Conservation (phyloP, 1,284 basidiomycete species). For the Tylopilus orsonianus region DNA sequence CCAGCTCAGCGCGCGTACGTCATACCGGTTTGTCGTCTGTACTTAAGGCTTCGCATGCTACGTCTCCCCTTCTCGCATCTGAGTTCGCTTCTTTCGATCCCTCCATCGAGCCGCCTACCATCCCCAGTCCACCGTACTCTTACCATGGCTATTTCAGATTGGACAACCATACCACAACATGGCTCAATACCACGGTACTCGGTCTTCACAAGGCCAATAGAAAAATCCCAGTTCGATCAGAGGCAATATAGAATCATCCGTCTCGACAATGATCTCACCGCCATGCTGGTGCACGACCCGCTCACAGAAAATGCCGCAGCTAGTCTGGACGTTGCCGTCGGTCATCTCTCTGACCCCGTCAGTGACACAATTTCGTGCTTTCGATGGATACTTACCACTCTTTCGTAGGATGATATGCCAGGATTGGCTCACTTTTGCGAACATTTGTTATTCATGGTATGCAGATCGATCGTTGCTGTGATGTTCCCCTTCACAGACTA, state of each 20-base stretch:
- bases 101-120: not conserved
- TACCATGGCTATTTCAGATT: constrained; percentile 25
- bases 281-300: constrained; percentile 82
- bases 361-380: constrained; percentile 34
- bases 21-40: not conserved
- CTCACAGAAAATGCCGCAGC: constrained; percentile 95
- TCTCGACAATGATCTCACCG: constrained; percentile 87
- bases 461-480: constrained; percentile 17
- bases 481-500: constrained; percentile 10
- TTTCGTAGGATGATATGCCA: constrained; percentile 73
- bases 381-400: not conserved
- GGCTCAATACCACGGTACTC: constrained; percentile 41
- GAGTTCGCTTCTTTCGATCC: not conserved
- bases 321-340: constrained; percentile 93
- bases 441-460: constrained; percentile 93
- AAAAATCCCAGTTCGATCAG: constrained; percentile 77
- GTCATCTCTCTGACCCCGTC: constrained; percentile 92
- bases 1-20: constrained; percentile 1
- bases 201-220: constrained; percentile 66
- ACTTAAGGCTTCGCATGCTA: constrained; percentile 8
- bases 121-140: constrained; percentile 16
- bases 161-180: constrained; percentile 19
- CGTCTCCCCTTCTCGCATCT: constrained; percentile 14
- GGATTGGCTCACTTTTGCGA: constrained; percentile 94
- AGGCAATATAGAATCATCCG: constrained; percentile 80